Evolutionary conservation across 2,329 filamentous ascomycete genomes (phyloP).

Genomic region (Aspergillus sp.): DNA sequence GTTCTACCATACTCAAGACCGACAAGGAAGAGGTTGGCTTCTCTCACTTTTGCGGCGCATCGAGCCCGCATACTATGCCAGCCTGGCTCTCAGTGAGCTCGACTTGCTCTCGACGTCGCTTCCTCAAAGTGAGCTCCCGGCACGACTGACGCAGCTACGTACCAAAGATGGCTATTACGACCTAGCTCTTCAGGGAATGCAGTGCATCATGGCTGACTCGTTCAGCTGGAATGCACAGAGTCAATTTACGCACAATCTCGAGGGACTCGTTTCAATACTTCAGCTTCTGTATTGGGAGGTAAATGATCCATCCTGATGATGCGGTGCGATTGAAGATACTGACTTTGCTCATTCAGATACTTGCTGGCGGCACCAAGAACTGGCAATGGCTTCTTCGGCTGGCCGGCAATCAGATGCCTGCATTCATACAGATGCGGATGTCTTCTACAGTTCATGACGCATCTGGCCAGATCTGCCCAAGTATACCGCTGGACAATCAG

Average conservation of each 20-base stretch:
- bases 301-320: background rate
- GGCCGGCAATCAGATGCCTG: background rate
- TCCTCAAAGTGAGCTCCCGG: background rate
- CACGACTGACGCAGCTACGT: background rate
- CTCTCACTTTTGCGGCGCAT: background rate
- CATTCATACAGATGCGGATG: background rate
- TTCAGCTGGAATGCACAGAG: background rate
- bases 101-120: background rate
- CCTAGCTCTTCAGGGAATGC: background rate
- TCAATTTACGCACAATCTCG: background rate
- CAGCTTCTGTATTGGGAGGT: background rate
- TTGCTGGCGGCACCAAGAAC: background rate
- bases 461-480: background rate
- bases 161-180: background rate
- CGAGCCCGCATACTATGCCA: background rate
- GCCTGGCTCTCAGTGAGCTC: conserved; percentile 1
- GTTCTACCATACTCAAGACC: background rate
- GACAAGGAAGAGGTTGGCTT: conserved; percentile 4
- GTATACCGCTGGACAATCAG: background rate
- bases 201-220: background rate
- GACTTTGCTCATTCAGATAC: background rate
- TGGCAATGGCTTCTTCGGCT: background rate
- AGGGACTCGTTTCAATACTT: background rate
- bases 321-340: background rate
- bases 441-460: background rate